Conservation (phyloP, 1,139 yeast genomes). For the Geotrichum histeridarum region DNA sequence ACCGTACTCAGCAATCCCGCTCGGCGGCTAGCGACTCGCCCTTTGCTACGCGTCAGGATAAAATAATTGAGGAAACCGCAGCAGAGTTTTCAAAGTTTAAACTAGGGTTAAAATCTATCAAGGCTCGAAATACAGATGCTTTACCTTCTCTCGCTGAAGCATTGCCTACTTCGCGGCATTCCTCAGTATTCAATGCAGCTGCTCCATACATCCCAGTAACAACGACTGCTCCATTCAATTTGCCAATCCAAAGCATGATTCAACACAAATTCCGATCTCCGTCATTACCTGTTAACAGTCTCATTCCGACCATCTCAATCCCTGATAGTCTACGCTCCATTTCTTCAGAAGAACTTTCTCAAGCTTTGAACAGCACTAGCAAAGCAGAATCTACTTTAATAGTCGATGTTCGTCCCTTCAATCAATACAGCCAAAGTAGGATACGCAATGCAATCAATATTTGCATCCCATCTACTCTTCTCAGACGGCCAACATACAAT, state of each 20-base stretch:
- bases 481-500: conserved; percentile 61
- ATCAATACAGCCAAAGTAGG: conserved; percentile 52
- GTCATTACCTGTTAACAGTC: conserved; percentile 21
- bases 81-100: no score
- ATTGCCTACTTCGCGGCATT: no score
- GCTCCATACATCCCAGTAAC: no score
- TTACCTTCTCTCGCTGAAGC: no score
- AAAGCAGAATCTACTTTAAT: conserved; percentile 25
- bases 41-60: no score
- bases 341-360: conserved; percentile 16
- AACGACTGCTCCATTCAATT: no score
- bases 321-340: conserved; percentile 9
- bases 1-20: no score
- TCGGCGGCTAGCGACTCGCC: no score
- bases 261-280: conserved; percentile 21
- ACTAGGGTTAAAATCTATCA: no score
- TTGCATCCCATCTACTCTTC: conserved; percentile 70
- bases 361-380: neutral
- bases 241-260: neutral
- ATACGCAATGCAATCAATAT: conserved; percentile 56
- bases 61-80: no score
- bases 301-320: conserved; percentile 9
- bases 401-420: conserved; percentile 68
- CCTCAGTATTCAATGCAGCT: no score
- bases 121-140: no score